phyloP scores from a whole-genome alignment of 2,329 filamentous ascomycete species.

The Cladophialophora immunda region DNA sequence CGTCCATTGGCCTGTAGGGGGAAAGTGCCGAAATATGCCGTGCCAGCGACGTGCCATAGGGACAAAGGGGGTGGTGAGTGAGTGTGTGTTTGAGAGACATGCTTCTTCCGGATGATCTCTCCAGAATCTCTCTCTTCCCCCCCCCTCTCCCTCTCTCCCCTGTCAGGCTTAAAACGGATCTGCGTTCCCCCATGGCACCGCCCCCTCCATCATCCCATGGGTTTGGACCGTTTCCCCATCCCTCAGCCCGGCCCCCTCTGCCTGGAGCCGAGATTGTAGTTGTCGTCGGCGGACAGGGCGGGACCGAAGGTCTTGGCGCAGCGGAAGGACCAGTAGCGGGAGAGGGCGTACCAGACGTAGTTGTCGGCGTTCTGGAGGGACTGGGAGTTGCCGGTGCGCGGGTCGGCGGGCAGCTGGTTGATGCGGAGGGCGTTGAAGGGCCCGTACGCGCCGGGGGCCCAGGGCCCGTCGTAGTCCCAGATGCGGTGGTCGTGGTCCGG shows the following conservation, averaged over 20 bases:
- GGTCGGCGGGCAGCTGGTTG: constrained; percentile 14
- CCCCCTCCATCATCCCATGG: no score
- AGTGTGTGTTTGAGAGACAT: no score
- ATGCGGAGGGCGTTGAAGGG: constrained; percentile 10
- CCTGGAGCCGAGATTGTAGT: background rate
- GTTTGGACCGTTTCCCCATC: no score
- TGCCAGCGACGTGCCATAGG: no score
- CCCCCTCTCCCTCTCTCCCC: no score
- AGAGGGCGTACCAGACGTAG: constrained; percentile 20
- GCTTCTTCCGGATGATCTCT: no score
- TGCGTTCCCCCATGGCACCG: no score
- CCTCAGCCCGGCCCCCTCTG: background rate
- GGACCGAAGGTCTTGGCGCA: constrained; percentile 1
- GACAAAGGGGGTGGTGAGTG: no score
- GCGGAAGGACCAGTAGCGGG: constrained; percentile 10
- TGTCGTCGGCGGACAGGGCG: background rate
- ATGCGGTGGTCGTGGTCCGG: background rate
- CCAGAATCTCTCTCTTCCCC: no score
- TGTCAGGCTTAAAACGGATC: no score
- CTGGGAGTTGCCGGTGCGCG: constrained; percentile 4
- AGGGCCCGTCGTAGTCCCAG: background rate
- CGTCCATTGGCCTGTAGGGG: no score
- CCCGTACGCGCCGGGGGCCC: constrained; percentile 1
- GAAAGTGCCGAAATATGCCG: no score
- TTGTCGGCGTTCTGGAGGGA: constrained; percentile 22